Evolutionary conservation across 2,329 filamentous ascomycete genomes (phyloP), one percentile per base, ranked within the genome.

Genomic region (Fusarium sp.): DNA sequence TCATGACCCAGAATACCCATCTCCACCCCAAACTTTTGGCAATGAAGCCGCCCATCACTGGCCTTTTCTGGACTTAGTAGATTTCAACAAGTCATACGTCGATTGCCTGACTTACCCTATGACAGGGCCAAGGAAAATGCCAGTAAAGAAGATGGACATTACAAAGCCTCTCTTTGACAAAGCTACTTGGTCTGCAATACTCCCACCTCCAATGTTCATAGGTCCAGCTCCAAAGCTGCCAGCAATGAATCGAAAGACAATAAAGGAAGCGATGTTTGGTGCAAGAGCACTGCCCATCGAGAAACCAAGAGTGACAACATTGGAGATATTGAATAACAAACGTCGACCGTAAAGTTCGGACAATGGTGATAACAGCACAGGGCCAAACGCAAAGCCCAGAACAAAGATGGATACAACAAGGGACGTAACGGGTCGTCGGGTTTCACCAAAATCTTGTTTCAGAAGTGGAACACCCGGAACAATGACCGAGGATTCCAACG

Each of bases 141-240:
- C 60, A 34, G 57, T 62, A 28, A 62, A 62, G 31, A 62, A 62
- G 10, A 62, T 62, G 3, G 60, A 62, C 60, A 62, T 62, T 14
- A 62, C 60, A 34, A 62, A 55, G 0, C 60, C 57, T 38, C 57
- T 38, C 24, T n/a, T 62, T 2, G n/a, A 6, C 2, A 55, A 6
- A 2, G 44, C 47, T 2, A 49, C 47, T 3, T 62, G 57, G 5
- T 62, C 57, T 2, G 31, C 60, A 26, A 62, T 62, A 31, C 60
- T 62, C 0, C 31, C 60, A 6, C 60, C 60, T 5, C 57, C 57
- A 17, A 62, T 62, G 5, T 62, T 62, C 57, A 62, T 62, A 1
- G 57, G 60, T 1, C 36, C 60, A 39, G 57, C 60, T 2, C 60
- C 60, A 24, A 62, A 62, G 2, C 31, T 55, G 0, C 60, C 60